These are phyloP conservation scores for Centella asiatica DNA, from an alignment of 129 eudicot genomes.

Conservation along the genomic window DNA sequence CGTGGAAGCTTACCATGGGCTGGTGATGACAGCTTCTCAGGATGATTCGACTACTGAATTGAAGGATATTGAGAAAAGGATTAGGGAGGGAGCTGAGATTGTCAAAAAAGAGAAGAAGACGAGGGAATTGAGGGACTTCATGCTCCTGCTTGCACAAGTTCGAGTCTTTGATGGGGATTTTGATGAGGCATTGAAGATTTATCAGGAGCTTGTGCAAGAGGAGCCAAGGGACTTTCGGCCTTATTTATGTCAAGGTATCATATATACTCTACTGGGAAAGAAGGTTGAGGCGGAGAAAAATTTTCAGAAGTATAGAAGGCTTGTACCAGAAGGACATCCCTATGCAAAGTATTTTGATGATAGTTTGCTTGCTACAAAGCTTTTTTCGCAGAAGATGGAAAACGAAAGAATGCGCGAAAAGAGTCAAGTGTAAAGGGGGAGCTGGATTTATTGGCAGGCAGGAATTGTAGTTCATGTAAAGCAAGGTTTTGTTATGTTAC, in stretches of 20 bases:
- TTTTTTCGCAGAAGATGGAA: slow-evolving; percentile 67
- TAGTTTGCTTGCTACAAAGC: slow-evolving; percentile 69
- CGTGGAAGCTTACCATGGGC: slow-evolving; percentile 79
- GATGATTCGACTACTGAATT: slow-evolving; percentile 34
- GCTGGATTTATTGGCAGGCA: neutral
- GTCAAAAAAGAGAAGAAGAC: slow-evolving; percentile 46
- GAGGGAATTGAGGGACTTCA: slow-evolving; percentile 61
- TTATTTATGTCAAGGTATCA: slow-evolving; percentile 83
- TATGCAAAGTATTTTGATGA: slow-evolving; percentile 68
- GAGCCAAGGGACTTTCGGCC: slow-evolving; percentile 94
- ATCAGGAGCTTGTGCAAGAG: slow-evolving; percentile 60
- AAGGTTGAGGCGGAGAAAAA: slow-evolving; percentile 61
- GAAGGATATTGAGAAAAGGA: slow-evolving; percentile 35
- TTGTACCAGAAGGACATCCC: slow-evolving; percentile 91
- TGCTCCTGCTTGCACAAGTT: slow-evolving; percentile 73
- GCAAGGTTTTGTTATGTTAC: no score
- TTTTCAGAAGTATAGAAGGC: slow-evolving; percentile 66
- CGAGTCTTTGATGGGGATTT: slow-evolving; percentile 62
- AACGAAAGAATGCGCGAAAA: slow-evolving; percentile 43
- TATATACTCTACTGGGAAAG: slow-evolving; percentile 71
- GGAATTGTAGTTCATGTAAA: neutral
- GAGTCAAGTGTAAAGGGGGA: slow-evolving; percentile 20
- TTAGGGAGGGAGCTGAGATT: slow-evolving; percentile 39
- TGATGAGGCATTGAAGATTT: slow-evolving; percentile 61
- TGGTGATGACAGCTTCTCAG: slow-evolving; percentile 63